Base-by-base conservation (phyloP, 2,329 filamentous ascomycete genomes). In the Meredithiella fracta region DNA sequence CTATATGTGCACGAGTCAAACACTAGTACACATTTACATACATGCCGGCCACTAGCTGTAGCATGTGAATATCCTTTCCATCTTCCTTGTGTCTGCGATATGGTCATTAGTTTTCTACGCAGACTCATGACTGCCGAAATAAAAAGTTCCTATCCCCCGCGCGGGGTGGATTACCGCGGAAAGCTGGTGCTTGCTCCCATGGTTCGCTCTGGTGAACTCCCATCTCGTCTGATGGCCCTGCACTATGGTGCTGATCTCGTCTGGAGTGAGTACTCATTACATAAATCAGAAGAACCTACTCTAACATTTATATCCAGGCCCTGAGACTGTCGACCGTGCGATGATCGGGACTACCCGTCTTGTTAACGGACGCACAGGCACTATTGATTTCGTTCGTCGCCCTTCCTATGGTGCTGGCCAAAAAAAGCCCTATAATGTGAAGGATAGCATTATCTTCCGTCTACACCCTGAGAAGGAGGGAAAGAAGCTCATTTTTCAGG, bases 241-340 rank as follows among this genome's bases (percentile, higher is more conserved):
- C 86, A 94, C 65, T 97, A 98, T 67, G 92, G 92, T 62, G 92
- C 92, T 54, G 92, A 98, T 69, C 75, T 98, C 15, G 92, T 98
- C 62, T 98, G 92, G 91, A 91, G 84, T 86, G 68, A 62, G 75
- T 70, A 15, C 22, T 22, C 51, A 22, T 22, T 53, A 20, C 31
- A 17, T 17, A 22, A 8, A n/a, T n/a, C 14, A 34, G 9, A 17
- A 11, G 22, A 11, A 38, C 20, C 15, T 50, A 25, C 26, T 51
- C 17, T 4, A 38, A 17, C 38, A n/a, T 40, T 51, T 22, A 22
- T 20, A 23, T 0, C 29, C 60, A 87, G 83, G 92, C 11, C 92
- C 92, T 29, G 92, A 98, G 69, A 97, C 90, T 3, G 83, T 98
- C 63, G 92, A 98, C 69, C 80, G 83, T 65, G 82, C 91, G 57